Conservation (phyloP, 208 protist species). For the Vickermania ingenoplastis region DNA sequence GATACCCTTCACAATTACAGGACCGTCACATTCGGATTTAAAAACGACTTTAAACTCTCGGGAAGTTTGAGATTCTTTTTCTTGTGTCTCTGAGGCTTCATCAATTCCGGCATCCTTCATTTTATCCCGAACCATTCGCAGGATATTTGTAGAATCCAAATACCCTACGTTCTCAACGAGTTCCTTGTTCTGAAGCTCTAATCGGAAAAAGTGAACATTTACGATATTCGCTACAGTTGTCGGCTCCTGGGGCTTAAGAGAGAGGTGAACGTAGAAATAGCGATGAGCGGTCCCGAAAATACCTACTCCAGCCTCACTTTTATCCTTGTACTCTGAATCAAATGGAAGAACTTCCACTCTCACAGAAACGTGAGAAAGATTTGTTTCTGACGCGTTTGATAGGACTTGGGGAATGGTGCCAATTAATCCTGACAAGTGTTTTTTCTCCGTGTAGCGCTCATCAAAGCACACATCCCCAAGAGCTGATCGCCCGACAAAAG, state of each 20-base stretch:
- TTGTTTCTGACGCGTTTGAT: neutral
- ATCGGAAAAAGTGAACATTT: conserved; percentile 60
- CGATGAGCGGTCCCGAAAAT: conserved; percentile 53
- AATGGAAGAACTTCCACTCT: conserved; percentile 36
- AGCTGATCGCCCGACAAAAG: conserved; percentile 18
- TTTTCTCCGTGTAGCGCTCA: neutral
- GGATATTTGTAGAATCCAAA: conserved; percentile 40
- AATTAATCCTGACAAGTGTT: neutral
- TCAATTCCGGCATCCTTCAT: conserved; percentile 8
- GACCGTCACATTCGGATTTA: conserved; percentile 35
- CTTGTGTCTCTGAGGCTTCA: neutral
- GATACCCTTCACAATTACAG: conserved; percentile 62
- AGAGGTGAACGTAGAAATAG: conserved; percentile 41
- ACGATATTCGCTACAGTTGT: conserved; percentile 26
- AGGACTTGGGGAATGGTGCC: neutral
- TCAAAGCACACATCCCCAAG: neutral
- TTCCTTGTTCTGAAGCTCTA: conserved; percentile 39
- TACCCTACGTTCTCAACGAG: conserved; percentile 60
- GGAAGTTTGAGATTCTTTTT: neutral
- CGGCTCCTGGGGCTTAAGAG: conserved; percentile 17
- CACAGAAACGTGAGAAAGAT: conserved; percentile 18
- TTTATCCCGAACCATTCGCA: conserved; percentile 32
- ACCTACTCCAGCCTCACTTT: conserved; percentile 16
- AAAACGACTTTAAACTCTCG: conserved; percentile 55
- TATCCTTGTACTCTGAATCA: conserved; percentile 28